A percentile compares a stretch with the other conserved stretches of the same genome.
Evolutionary conservation across 2,329 filamentous ascomycete genomes (phyloP).

Genomic region (Myriosclerotinia curreyana): DNA sequence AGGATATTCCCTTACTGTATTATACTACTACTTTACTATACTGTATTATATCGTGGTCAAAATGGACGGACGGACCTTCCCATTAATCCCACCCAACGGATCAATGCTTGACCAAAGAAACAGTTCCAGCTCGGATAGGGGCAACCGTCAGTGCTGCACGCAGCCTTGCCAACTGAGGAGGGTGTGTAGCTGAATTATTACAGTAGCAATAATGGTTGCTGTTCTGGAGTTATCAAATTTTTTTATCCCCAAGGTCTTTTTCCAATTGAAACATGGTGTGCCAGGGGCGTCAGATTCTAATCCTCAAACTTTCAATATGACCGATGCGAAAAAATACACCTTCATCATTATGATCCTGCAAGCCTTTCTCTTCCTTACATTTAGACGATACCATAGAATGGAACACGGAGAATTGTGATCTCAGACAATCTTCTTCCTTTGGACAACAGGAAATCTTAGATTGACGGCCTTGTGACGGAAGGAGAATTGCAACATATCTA

Average conservation of each 20-base stretch:
- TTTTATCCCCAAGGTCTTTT: not conserved
- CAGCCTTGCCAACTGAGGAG: constrained; percentile 10
- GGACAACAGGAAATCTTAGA: constrained; percentile 2
- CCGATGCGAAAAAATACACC: not conserved
- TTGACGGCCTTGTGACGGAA: constrained; percentile 9
- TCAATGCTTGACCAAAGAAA: constrained; percentile 18
- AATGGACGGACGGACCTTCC: not conserved
- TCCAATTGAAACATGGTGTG: not conserved
- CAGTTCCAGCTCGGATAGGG: constrained; percentile 16
- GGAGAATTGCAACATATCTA: constrained; percentile 10
- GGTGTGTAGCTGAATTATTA: constrained; percentile 11
- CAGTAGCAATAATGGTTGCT: constrained; percentile 2
- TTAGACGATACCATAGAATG: not conserved
- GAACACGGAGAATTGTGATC: constrained; percentile 10
- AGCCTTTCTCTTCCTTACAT: not conserved
- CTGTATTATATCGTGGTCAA: constrained; percentile 1
- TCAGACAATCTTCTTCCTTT: constrained; percentile 2
- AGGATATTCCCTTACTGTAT: constrained; percentile 8
- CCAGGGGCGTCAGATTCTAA: constrained; percentile 7
- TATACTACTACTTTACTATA: too few species aligned
- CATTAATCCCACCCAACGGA: constrained; percentile 15
- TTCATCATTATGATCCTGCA: not conserved
- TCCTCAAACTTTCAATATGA: not conserved
- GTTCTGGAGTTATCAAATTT: not conserved
- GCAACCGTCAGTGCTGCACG: constrained; percentile 18